phyloP scores from a whole-genome alignment of 2,329 filamentous ascomycete species.

The Dactylellina haptotyla region DNA sequence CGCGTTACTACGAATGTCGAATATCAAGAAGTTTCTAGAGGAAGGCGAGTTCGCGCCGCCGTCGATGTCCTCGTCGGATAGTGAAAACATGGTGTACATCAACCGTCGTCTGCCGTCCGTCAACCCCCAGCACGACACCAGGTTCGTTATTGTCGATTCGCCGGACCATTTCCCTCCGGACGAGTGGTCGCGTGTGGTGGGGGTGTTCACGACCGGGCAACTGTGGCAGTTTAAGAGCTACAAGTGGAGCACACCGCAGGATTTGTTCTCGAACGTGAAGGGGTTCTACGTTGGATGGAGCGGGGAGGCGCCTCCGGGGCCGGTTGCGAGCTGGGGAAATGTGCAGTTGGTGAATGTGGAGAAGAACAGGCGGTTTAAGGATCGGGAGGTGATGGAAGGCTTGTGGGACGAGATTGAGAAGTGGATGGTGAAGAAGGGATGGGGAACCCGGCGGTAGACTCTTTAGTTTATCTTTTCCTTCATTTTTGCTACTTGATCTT shows the following conservation, averaged over 20 bases:
- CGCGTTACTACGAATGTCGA: constrained; percentile 91
- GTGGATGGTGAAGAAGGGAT: constrained; percentile 86
- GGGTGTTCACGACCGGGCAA: constrained; percentile 96
- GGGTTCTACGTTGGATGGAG: constrained; percentile 93
- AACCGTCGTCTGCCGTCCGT: constrained; percentile 78
- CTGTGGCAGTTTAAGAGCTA: constrained; percentile 99
- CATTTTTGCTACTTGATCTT: not conserved
- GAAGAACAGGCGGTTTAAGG: constrained; percentile 85
- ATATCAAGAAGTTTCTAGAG: constrained; percentile 93
- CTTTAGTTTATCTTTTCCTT: not conserved
- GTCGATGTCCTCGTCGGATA: constrained; percentile 71
- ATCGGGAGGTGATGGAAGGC: constrained; percentile 89
- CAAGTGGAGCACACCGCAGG: constrained; percentile 89
- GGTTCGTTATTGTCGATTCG: constrained; percentile 94
- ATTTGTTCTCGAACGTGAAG: constrained; percentile 87
- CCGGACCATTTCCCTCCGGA: constrained; percentile 96
- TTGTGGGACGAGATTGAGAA: constrained; percentile 91
- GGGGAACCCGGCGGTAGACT: constrained; percentile 63
- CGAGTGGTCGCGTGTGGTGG: constrained; percentile 95
- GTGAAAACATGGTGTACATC: constrained; percentile 80
- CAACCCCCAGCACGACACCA: constrained; percentile 76
- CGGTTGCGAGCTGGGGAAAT: constrained; percentile 84
- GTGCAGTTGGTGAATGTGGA: constrained; percentile 85
- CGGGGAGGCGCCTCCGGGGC: constrained; percentile 80
- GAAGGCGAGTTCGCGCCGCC: constrained; percentile 80